Evolutionary conservation across 2,329 filamentous ascomycete species (phyloP).

Genomic region (Calonectria leucothoes): DNA sequence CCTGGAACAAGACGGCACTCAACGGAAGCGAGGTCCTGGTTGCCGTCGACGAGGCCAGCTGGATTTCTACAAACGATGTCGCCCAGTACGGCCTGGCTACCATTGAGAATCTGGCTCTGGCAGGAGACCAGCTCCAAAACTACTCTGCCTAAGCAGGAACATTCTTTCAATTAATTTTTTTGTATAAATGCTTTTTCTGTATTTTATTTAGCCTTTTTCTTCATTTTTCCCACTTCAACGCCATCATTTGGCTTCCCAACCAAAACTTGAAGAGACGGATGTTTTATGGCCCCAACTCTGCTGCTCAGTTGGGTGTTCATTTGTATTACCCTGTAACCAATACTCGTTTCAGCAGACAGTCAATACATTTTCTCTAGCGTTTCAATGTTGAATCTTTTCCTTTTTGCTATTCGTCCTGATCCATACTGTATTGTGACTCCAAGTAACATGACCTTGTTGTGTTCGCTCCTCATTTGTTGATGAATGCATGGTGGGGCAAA

Average conservation of each 20-base stretch:
- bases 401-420: not conserved
- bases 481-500: not conserved
- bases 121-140: conserved; percentile 28
- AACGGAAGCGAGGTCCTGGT: conserved; percentile 57
- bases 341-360: not conserved
- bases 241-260: no score
- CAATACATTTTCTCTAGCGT: not conserved
- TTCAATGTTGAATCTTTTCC: not conserved
- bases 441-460: not conserved
- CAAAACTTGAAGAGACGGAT: not conserved
- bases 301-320: not conserved
- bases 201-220: not conserved
- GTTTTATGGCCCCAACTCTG: not conserved
- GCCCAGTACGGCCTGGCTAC: conserved; percentile 68
- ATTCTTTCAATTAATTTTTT: not conserved
- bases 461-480: no score
- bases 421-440: not conserved
- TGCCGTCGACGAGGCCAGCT: conserved; percentile 65
- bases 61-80: conserved; percentile 68
- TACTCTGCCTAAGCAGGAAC: not conserved
- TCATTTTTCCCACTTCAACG: not conserved
- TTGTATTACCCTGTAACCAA: not conserved
- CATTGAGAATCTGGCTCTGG: conserved; percentile 64
- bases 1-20: conserved; percentile 53
- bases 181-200: not conserved